Base-by-base conservation (phyloP, 805 yeast genomes). In the Starmerella stigmatis region DNA sequence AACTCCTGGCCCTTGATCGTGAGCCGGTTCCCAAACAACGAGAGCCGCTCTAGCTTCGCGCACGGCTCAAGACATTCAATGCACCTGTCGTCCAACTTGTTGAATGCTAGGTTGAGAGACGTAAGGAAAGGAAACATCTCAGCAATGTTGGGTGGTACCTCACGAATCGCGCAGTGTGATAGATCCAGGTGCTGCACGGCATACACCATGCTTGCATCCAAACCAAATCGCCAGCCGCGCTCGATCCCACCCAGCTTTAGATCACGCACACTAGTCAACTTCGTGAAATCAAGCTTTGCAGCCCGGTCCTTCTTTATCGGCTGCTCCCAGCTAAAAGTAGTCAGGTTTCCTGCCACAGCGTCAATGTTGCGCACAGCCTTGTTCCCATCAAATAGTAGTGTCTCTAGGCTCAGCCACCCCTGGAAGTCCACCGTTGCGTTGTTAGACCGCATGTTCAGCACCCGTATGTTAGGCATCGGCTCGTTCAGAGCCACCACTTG, bases 101-200 rank as follows among this genome's bases (percentile, higher is more conserved):
- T 57, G 41, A 52, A 55, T 1, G 57, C 47, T 3, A 57, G 45
- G 28, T 56, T 53, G 28, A 54, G 44, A 16, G 52, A 41, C 15
- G 30, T 32, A 32, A 57, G 28, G 17, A 51, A 46, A 4, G 60
- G 60, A 33, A 57, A 51, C 43, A 31, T 36, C 12, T 9, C 21
- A 2, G 51, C 41, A 12, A 57, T 44, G 25, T 53, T 37, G 3
- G 17, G 30, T 1, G 59, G 60, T n/a, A 57, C 44, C 16, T 41
- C 40, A 10, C 46, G 30, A 9, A 57, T 26, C 17, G 34, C 48
- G 30, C 46, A 33, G 12, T 19, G 40, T 26, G 31, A 29, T 9
- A 57, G 45, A 25, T 53, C 55, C 0, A 57, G 53, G 30, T 57
- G 58, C 47, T 53, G 59, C 7, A 47, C 45, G 2, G 58, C 50